Base-by-base conservation (phyloP, 768 basidiomycete species). In the Mycena venus region DNA sequence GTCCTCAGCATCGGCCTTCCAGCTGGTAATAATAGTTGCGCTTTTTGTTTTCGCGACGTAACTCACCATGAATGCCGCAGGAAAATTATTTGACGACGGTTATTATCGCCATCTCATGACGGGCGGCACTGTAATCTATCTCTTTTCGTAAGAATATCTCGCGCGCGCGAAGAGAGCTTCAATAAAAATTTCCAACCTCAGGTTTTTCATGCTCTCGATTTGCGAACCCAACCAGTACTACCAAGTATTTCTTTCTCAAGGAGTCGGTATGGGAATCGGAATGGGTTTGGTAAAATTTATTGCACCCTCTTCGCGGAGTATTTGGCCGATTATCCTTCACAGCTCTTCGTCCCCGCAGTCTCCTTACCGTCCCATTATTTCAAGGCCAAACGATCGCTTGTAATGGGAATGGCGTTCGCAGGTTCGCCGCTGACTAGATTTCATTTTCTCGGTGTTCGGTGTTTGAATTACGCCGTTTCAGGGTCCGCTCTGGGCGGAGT, bases 341-440 rank as follows among this genome's bases (percentile, higher is more conserved):
- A 73, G 76, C 76, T 84, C 19, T 88, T 87, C 79, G 78, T 86
- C 27, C 87, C 87, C 0, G 79, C 84, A 0, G 76, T 87, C 19
- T 81, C 83, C 5, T 82, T 86, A 27, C 78, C 87, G 11, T 75
- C 81, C 1, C 86, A 88, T 73, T 84, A 83, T 72, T 88, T 88
- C 77, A 74, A 78, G 27, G 78, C 76, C 11, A 76, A 80, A 12
- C 79, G 85, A 23, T 81, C 83, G 0, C 78, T 86, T 10, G 87
- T 85, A 0, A 84, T 85, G 42, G 87, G 87, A 5, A 79, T 83
- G 42, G 77, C 80, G 77, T 85, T 86, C 2, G 78, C 88, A 15
- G 86, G 84, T 34, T 80, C 79, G 74, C 78, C 80, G 2, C 29
- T 23, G 44, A 34, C 25, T 29, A 14, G 3, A 11, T 19, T 1